These are phyloP conservation scores for Trametes villosa DNA, from an alignment of 768 basidiomycete genomes.

Conservation along the genomic window DNA sequence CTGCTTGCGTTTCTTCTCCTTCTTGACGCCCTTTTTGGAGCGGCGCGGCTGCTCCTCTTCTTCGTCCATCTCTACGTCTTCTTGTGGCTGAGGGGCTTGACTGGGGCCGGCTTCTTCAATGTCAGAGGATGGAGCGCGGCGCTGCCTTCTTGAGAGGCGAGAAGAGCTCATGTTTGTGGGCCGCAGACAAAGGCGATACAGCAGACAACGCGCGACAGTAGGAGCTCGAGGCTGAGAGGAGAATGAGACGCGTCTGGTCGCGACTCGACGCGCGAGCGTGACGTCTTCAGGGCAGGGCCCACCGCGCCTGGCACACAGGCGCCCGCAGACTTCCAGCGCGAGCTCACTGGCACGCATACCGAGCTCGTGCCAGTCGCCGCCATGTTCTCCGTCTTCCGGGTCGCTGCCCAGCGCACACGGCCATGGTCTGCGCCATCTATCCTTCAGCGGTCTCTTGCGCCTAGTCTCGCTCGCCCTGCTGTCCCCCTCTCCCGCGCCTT, in stretches of 20 bases:
- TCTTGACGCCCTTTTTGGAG: constrained; percentile 29
- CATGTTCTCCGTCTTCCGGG: constrained; percentile 31
- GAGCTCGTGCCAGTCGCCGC: constrained; percentile 16
- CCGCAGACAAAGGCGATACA: background rate
- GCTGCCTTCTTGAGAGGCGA: constrained; percentile 40
- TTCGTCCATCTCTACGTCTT: constrained; percentile 45
- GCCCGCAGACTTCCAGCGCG: constrained; percentile 1
- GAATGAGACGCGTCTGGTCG: constrained; percentile 28
- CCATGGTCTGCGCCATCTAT: constrained; percentile 20
- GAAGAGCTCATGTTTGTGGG: too few relatives aligned
- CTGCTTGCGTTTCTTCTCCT: constrained; percentile 35
- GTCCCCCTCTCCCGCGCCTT: constrained; percentile 52
- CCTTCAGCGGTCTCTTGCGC: constrained; percentile 3
- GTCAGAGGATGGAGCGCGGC: constrained; percentile 46
- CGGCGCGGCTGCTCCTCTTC: constrained; percentile 41
- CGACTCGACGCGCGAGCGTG: constrained; percentile 17
- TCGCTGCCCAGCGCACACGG: constrained; percentile 12
- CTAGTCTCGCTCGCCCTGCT: constrained; percentile 7
- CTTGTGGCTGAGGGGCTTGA: constrained; percentile 16
- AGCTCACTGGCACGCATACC: background rate
- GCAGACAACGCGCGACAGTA: constrained; percentile 9
- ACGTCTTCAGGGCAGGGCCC: constrained; percentile 33
- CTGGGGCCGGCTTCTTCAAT: constrained; percentile 43
- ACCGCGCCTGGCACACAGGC: constrained; percentile 21
- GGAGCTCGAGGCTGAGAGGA: too few relatives aligned